Evolutionary conservation across 208 protist genomes (phyloP).

Genomic region (Leishmania mexicana): DNA sequence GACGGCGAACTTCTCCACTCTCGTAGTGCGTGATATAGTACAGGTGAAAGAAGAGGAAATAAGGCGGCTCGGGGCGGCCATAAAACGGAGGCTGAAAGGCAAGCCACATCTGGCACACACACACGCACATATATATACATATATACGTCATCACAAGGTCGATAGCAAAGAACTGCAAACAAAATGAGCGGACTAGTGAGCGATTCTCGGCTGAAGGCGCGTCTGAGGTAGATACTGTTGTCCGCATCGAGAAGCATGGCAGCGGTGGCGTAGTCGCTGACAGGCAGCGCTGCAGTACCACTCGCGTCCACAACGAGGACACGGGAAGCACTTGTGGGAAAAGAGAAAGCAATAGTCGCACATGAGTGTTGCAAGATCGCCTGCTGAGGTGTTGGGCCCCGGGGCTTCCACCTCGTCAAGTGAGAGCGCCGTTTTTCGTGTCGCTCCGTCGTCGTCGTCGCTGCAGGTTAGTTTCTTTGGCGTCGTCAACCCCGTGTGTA

Average conservation of each 20-base stretch:
- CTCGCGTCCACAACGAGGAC: constrained; percentile 53
- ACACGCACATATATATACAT: neutral
- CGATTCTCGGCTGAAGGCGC: neutral
- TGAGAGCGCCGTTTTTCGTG: too few relatives aligned
- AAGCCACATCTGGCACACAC: neutral
- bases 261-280: constrained; percentile 43
- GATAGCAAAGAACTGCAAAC: neutral
- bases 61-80: neutral
- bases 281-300: constrained; percentile 79
- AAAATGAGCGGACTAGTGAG: neutral
- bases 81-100: neutral
- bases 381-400: neutral
- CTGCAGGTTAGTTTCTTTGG: neutral
- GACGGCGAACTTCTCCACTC: neutral
- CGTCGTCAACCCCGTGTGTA: neutral
- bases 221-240: neutral
- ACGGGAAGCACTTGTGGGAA: constrained; percentile 39
- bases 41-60: neutral
- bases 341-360: constrained; percentile 73
- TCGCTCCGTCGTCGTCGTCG: neutral
- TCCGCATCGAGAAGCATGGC: constrained; percentile 48
- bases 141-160: neutral
- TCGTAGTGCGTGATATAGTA: neutral
- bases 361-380: constrained; percentile 20
- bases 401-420: neutral